Evolutionary conservation across 495 filamentous ascomycete genomes (phyloP).

Genomic region (Podospora bellae-mahoneyi): DNA sequence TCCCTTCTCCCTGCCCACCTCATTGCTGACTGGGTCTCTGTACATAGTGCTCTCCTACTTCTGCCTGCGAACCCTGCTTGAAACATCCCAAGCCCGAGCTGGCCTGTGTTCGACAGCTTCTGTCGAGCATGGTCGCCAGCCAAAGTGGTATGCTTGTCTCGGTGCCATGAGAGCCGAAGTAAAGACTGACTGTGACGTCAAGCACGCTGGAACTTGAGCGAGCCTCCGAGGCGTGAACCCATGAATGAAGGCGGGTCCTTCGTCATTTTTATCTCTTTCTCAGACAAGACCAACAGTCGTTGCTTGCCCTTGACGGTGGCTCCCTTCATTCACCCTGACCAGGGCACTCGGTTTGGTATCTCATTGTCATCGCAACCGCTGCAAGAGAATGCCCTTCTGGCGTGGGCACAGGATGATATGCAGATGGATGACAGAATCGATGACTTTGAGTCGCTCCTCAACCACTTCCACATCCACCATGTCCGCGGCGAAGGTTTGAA

Average conservation of each 20-base stretch:
- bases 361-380: background rate
- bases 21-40: slow-evolving; percentile 10
- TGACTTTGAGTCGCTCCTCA: slow-evolving; percentile 21
- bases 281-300: slow-evolving; percentile 12
- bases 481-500: background rate
- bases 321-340: slow-evolving; percentile 5
- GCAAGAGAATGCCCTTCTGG: background rate
- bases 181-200: slow-evolving; percentile 1
- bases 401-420: slow-evolving; percentile 21
- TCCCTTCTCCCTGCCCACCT: background rate
- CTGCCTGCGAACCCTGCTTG: slow-evolving; percentile 6
- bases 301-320: slow-evolving; percentile 7
- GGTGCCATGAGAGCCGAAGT: background rate
- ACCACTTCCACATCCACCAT: slow-evolving; percentile 21
- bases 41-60: slow-evolving; percentile 10
- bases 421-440: background rate
- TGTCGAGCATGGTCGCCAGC: background rate
- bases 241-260: background rate
- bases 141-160: slow-evolving; percentile 2
- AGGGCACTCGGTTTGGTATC: slow-evolving; percentile 5
- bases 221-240: too few species aligned
- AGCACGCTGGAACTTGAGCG: slow-evolving; percentile 21
- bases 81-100: background rate
- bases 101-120: slow-evolving; percentile 13
- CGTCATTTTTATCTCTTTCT: slow-evolving; percentile 15